Conservation (phyloP, 2,329 filamentous ascomycete species). For the Sclerotinia nivalis region DNA sequence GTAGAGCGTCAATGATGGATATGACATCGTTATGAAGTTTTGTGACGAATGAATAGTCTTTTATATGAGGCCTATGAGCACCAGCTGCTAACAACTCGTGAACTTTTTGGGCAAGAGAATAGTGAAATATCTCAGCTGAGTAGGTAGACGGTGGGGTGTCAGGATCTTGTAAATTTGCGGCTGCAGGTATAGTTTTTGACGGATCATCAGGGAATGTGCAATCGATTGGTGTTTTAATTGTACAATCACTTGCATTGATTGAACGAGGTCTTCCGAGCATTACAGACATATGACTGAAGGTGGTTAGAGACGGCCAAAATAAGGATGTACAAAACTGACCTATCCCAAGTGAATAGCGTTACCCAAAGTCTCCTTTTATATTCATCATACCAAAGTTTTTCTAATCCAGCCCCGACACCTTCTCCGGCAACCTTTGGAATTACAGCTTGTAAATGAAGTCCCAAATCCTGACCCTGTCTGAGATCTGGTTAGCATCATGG, state of each 20-base stretch:
- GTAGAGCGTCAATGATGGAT: conserved; percentile 7
- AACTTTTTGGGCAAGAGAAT: conserved; percentile 18
- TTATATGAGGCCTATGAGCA: conserved; percentile 18
- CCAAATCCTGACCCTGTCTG: conserved; percentile 26
- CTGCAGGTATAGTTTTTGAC: conserved; percentile 12
- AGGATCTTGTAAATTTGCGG: background rate
- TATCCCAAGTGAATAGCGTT: conserved; percentile 26
- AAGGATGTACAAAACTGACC: conserved; percentile 4
- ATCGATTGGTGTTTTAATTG: conserved; percentile 23
- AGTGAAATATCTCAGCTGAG: conserved; percentile 18
- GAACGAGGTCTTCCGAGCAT: conserved; percentile 25
- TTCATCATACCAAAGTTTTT: conserved; percentile 27
- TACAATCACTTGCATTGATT: conserved; percentile 27
- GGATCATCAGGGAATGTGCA: conserved; percentile 24
- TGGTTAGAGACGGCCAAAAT: background rate
- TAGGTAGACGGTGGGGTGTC: background rate
- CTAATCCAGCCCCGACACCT: background rate
- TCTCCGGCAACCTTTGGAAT: conserved; percentile 6
- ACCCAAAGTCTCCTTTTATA: conserved; percentile 25
- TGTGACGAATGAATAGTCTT: conserved; percentile 24
- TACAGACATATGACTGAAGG: conserved; percentile 24
- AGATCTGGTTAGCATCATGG: background rate
- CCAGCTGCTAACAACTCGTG: conserved; percentile 22
- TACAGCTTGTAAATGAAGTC: conserved; percentile 22
- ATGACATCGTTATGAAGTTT: conserved; percentile 17